Evolutionary conservation across 805 yeast species (phyloP).

Genomic region (Wickerhamomyces rabaulensis): DNA sequence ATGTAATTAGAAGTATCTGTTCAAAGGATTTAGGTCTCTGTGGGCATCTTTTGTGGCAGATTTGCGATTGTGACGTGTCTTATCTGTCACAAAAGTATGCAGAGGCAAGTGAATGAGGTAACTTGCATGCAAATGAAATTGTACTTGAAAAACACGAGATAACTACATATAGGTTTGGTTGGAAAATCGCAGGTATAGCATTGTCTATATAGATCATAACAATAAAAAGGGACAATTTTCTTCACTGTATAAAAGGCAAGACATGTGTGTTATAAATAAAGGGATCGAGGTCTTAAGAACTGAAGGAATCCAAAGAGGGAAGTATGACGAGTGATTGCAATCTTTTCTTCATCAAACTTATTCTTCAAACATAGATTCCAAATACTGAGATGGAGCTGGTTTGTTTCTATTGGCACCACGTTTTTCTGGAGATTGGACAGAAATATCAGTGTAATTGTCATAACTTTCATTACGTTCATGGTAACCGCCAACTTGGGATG

Average conservation of each 20-base stretch:
- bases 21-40: no score
- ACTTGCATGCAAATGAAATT: no score
- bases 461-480: slow-evolving; percentile 12
- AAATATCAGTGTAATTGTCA: slow-evolving; percentile 12
- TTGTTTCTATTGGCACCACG: slow-evolving; percentile 14
- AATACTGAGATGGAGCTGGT: slow-evolving; percentile 42
- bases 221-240: background rate
- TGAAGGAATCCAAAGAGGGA: background rate
- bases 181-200: no score
- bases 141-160: background rate
- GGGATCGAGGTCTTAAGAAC: background rate
- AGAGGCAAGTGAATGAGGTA: no score
- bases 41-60: no score
- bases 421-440: slow-evolving; percentile 16
- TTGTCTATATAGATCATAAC: background rate
- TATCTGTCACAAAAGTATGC: no score
- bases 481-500: slow-evolving; percentile 2
- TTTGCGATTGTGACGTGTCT: no score
- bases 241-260: background rate
- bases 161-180: no score
- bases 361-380: slow-evolving; percentile 44
- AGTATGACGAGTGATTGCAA: no score
- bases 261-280: background rate
- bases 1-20: no score
- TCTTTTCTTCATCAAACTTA: no score